phyloP scores from a whole-genome alignment of 495 filamentous ascomycete genomes.

The Geopyxis carbonaria region DNA sequence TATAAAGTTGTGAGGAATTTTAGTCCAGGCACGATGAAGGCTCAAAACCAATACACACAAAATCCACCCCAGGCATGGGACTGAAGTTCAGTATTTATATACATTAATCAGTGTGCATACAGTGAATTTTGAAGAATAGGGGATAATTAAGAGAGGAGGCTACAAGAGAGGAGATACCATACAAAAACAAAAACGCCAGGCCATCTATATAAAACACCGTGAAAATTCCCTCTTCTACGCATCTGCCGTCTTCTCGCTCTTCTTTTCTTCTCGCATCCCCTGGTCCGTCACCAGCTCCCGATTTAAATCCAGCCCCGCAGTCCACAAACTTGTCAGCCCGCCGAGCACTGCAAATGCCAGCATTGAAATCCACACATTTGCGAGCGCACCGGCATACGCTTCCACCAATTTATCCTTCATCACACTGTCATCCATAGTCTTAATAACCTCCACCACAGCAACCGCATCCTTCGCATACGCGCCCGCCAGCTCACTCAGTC shows the following conservation, averaged over 20 bases:
- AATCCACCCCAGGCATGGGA: too few relatives aligned
- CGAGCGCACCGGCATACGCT: constrained; percentile 40
- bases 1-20: too few relatives aligned
- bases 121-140: too few relatives aligned
- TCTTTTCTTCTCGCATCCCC: constrained; percentile 29
- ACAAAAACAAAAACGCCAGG: too few relatives aligned
- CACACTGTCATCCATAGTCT: constrained; percentile 32
- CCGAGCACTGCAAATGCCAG: constrained; percentile 37
- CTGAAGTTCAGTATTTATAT: too few relatives aligned
- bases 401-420: constrained; percentile 32
- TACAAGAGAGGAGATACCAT: too few relatives aligned
- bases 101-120: too few relatives aligned
- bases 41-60: too few relatives aligned
- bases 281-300: constrained; percentile 34
- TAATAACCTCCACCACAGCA: constrained; percentile 41
- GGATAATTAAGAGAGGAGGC: too few relatives aligned
- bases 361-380: constrained; percentile 40
- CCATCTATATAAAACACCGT: too few relatives aligned
- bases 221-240: too few relatives aligned
- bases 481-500: constrained; percentile 30
- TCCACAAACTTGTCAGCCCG: constrained; percentile 33
- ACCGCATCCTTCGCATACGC: constrained; percentile 41
- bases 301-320: constrained; percentile 38
- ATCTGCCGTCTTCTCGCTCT: background rate
- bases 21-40: too few relatives aligned